Evolutionary conservation across 1,139 yeast genomes (phyloP).

Genomic region (Zygotorulaspora mrakii): DNA sequence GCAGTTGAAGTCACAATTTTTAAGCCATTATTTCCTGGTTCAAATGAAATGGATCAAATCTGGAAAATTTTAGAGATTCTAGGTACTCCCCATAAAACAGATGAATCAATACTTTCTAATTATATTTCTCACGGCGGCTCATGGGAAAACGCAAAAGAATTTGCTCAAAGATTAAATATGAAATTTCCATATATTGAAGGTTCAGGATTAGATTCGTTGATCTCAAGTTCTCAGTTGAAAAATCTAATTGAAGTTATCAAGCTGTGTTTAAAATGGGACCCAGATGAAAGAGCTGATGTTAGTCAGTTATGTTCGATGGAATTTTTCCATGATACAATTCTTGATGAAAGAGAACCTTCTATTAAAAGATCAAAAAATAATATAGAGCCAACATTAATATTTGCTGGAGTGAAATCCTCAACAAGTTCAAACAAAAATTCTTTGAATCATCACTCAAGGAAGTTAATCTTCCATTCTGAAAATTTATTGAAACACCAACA

Average conservation of each 20-base stretch:
- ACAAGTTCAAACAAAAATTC: conserved; percentile 7
- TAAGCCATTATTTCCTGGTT: conserved; percentile 80
- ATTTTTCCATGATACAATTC: conserved; percentile 49
- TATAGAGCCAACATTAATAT: conserved; percentile 29
- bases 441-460: conserved; percentile 12
- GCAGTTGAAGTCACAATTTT: conserved; percentile 77
- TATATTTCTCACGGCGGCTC: conserved; percentile 57
- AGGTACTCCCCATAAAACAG: conserved; percentile 58
- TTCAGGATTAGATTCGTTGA: conserved; percentile 37
- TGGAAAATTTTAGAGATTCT: conserved; percentile 60
- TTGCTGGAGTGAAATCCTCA: conserved; percentile 26
- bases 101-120: conserved; percentile 23
- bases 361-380: conserved; percentile 12
- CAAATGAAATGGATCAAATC: conserved; percentile 72
- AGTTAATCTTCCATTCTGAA: conserved; percentile 15
- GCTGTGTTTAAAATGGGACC: conserved; percentile 64
- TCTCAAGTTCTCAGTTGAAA: conserved; percentile 41
- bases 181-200: conserved; percentile 49
- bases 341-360: conserved; percentile 20
- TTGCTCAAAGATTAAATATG: conserved; percentile 53
- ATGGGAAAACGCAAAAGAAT: conserved; percentile 57
- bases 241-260: conserved; percentile 50
- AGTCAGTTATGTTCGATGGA: conserved; percentile 45
- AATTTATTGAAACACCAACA: conserved; percentile 6
- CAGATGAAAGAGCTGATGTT: conserved; percentile 50